These are phyloP conservation scores for Endotrypanum monterogeii DNA, from an alignment of 208 protist genomes.

Conservation along the genomic window DNA sequence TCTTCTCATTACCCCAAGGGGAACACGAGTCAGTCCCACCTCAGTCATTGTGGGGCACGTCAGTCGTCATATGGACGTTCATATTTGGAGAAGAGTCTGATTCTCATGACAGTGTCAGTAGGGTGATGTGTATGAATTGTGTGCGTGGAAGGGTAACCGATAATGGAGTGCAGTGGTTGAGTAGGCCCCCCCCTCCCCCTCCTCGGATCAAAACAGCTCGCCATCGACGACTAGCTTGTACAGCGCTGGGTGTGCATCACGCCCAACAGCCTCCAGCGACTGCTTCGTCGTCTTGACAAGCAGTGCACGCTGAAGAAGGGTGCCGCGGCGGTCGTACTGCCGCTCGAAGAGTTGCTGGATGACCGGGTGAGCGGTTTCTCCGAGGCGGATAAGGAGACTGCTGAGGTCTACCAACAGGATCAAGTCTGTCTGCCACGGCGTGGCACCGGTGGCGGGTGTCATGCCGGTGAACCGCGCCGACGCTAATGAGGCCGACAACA, in stretches of 20 bases:
- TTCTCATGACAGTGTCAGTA: not conserved
- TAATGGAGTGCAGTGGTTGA: not conserved
- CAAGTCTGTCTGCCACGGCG: slow-evolving; percentile 33
- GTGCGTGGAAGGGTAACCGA: not conserved
- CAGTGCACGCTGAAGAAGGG: slow-evolving; percentile 63
- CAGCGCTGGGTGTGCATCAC: slow-evolving; percentile 41
- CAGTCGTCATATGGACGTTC: not conserved
- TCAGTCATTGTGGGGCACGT: not conserved
- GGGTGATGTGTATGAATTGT: not conserved
- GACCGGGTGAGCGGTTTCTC: slow-evolving; percentile 31
- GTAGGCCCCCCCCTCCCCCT: not conserved
- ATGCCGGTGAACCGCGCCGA: not conserved
- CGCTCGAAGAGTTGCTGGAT: slow-evolving; percentile 45
- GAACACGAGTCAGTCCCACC: not conserved
- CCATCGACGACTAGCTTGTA: slow-evolving; percentile 36
- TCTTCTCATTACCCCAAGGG: too few relatives aligned
- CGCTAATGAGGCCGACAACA: slow-evolving; percentile 1
- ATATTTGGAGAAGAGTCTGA: too few relatives aligned
- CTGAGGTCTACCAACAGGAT: slow-evolving; percentile 37
- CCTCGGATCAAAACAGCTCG: slow-evolving; percentile 13
- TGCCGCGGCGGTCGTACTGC: slow-evolving; percentile 53
- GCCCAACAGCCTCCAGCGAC: slow-evolving; percentile 41
- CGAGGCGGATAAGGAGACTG: slow-evolving; percentile 26
- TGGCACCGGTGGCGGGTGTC: not conserved
- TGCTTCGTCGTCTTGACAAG: slow-evolving; percentile 49